A percentile compares a stretch with the other conserved stretches of the same genome.
These are phyloP conservation scores for Sordariomycetes sp. DNA, from an alignment of 2,329 filamentous ascomycete genomes.

Conservation along the genomic window DNA sequence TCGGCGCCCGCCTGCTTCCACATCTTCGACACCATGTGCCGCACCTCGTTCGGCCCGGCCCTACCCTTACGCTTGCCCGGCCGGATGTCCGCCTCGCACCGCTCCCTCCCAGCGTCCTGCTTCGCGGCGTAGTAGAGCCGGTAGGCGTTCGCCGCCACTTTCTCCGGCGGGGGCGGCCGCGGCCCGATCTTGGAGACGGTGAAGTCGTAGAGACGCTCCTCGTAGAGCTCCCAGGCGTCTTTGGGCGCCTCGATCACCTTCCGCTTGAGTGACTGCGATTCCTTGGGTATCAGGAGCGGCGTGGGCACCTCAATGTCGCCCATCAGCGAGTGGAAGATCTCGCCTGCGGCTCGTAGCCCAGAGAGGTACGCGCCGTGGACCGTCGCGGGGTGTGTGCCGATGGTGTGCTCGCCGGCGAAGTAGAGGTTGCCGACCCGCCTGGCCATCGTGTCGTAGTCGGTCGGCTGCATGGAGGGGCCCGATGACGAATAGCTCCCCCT, in stretches of 20 bases:
- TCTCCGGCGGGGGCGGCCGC: slow-evolving; percentile 59
- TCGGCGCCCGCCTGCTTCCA: slow-evolving; percentile 71
- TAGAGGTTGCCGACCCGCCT: slow-evolving; percentile 74
- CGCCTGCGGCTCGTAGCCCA: slow-evolving; percentile 77
- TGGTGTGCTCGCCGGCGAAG: slow-evolving; percentile 95
- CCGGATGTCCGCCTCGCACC: slow-evolving; percentile 50
- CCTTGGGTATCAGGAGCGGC: slow-evolving; percentile 62
- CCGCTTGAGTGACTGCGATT: slow-evolving; percentile 42
- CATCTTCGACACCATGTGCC: slow-evolving; percentile 76
- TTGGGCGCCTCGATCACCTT: slow-evolving; percentile 28
- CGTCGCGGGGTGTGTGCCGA: slow-evolving; percentile 88
- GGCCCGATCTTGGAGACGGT: slow-evolving; percentile 56
- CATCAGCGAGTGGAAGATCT: slow-evolving; percentile 69
- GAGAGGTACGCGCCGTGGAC: slow-evolving; percentile 96
- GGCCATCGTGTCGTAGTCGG: slow-evolving; percentile 92
- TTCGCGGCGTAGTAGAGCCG: slow-evolving; percentile 76
- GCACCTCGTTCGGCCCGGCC: slow-evolving; percentile 67
- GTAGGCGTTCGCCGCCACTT: slow-evolving; percentile 75
- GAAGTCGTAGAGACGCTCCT: slow-evolving; percentile 39
- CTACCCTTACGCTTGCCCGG: slow-evolving; percentile 46
- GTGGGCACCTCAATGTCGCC: slow-evolving; percentile 70
- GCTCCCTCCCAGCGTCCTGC: slow-evolving; percentile 49
- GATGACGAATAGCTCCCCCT: slow-evolving; percentile 93
- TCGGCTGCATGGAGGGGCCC: slow-evolving; percentile 66
- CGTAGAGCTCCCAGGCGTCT: slow-evolving; percentile 45